Conservation (phyloP, 345 rosid species). For the Linum usitatissimum region DNA sequence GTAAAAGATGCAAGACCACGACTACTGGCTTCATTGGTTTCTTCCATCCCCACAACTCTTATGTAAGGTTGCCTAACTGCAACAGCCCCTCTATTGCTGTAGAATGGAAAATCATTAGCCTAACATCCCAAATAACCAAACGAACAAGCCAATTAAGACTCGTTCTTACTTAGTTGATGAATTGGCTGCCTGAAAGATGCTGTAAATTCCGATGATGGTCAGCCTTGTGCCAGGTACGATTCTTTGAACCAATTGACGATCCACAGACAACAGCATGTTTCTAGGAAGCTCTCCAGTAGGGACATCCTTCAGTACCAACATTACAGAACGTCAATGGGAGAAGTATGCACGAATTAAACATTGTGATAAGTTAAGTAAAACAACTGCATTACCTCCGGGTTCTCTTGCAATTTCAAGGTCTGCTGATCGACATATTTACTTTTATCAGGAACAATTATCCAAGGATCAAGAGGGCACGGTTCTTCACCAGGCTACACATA, state of each 20-base stretch:
- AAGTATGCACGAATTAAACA: background rate
- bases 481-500: constrained; percentile 73
- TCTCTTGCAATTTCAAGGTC: constrained; percentile 87
- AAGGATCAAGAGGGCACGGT: constrained; percentile 90
- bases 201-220: constrained; percentile 88
- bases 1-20: constrained; percentile 70
- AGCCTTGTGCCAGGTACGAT: constrained; percentile 90
- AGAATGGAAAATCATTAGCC: constrained; percentile 2
- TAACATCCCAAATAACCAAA: background rate
- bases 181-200: constrained; percentile 78
- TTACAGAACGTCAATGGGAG: constrained; percentile 4
- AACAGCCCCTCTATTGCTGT: constrained; percentile 87
- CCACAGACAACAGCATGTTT: constrained; percentile 86
- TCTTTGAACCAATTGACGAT: constrained; percentile 77
- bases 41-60: constrained; percentile 85
- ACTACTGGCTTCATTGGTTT: constrained; percentile 60
- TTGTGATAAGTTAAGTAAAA: background rate
- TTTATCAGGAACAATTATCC: constrained; percentile 91
- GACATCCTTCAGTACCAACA: constrained; percentile 51
- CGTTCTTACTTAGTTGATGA: constrained; percentile 53
- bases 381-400: constrained; percentile 60
- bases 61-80: constrained; percentile 92
- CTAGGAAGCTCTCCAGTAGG: constrained; percentile 99
- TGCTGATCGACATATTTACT: constrained; percentile 96
- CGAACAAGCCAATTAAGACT: background rate